Conservation (phyloP, 306 rosid genomes). For the Rosa persica region DNA sequence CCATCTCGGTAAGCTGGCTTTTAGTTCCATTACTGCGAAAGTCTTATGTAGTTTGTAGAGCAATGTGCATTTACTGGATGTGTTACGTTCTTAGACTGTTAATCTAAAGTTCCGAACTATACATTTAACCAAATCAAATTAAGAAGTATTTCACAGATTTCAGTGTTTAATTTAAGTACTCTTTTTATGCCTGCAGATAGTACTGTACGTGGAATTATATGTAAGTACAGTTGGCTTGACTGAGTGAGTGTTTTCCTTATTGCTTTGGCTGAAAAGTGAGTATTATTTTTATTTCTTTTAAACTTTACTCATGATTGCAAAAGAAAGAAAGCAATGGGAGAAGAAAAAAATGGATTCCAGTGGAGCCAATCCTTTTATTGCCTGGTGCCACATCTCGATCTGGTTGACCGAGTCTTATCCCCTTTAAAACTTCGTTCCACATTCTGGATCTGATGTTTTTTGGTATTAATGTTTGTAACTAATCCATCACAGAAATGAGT, state of each 20-base stretch:
- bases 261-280: background rate
- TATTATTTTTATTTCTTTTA: conserved; percentile 4
- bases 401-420: conserved; percentile 2
- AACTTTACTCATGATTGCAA: background rate
- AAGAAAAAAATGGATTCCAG: conserved; percentile 3
- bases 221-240: conserved; percentile 58
- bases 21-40: background rate
- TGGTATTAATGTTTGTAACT: conserved; percentile 18
- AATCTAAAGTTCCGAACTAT: background rate
- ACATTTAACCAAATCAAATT: background rate
- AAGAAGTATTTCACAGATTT: background rate
- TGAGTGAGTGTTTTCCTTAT: conserved; percentile 21
- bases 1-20: conserved; percentile 65
- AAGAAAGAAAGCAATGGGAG: background rate
- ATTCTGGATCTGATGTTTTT: conserved; percentile 14
- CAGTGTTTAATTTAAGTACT: background rate
- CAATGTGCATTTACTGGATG: background rate
- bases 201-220: conserved; percentile 86
- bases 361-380: conserved; percentile 5
- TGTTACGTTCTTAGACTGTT: background rate
- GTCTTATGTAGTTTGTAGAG: background rate
- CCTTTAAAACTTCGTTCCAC: background rate
- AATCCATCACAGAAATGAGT: conserved; percentile 4
- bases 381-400: conserved; percentile 7
- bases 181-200: conserved; percentile 63